phyloP scores from a whole-genome alignment of 2,329 filamentous ascomycete genomes.

The Colletotrichum lentis region DNA sequence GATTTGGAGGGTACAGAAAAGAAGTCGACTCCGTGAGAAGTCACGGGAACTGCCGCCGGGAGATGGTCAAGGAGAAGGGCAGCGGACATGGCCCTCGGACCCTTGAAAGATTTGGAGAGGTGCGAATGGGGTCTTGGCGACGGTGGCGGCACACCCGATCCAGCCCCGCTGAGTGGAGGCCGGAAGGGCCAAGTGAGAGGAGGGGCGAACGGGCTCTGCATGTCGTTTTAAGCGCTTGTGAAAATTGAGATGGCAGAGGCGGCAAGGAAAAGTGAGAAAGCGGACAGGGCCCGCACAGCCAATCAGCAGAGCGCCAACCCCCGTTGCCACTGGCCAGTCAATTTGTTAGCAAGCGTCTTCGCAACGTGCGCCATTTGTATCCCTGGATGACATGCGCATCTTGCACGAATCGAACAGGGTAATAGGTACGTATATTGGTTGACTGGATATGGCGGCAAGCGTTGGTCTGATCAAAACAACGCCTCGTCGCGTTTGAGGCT shows the following conservation, averaged over 20 bases:
- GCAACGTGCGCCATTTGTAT: constrained; percentile 22
- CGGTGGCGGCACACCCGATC: constrained; percentile 13
- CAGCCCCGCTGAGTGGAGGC: constrained; percentile 2
- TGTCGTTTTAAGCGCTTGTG: constrained; percentile 27
- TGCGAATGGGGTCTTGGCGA: constrained; percentile 10
- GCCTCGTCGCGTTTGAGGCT: neutral
- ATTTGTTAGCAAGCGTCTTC: neutral
- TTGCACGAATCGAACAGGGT: neutral
- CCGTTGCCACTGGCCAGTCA: neutral
- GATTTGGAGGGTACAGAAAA: neutral
- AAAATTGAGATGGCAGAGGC: constrained; percentile 33
- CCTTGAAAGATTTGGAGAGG: constrained; percentile 14
- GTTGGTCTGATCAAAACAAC: neutral
- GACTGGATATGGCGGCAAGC: constrained; percentile 5
- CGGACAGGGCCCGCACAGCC: constrained; percentile 14
- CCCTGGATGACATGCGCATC: constrained; percentile 1
- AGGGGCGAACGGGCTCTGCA: constrained; percentile 12
- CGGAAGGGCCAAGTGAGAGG: constrained; percentile 1
- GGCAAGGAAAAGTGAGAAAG: constrained; percentile 21
- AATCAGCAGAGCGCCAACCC: constrained; percentile 21
- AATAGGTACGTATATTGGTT: neutral
- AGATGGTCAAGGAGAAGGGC: neutral
- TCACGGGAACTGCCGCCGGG: neutral
- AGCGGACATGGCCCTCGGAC: constrained; percentile 4
- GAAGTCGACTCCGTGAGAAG: neutral